Percentiles rank a stretch among this genome's conserved stretches.
phyloP scores from a whole-genome alignment of 352 stramenopile species.

The Phytopythium montanum region DNA sequence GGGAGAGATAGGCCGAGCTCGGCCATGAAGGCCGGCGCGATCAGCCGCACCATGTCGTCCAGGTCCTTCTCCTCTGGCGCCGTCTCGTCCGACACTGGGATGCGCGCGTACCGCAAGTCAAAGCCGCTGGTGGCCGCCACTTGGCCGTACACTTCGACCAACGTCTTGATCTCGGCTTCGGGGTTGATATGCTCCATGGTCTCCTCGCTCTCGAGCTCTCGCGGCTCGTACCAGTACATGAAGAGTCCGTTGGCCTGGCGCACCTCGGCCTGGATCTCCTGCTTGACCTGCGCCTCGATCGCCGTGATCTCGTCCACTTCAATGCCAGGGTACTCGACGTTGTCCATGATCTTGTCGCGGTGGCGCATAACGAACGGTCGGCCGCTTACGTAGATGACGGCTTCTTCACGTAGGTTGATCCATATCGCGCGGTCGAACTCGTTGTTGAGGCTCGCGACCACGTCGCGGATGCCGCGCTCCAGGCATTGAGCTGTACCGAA shows the following conservation, averaged over 20 bases:
- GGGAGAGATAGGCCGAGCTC: constrained; percentile 41
- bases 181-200: constrained; percentile 80
- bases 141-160: constrained; percentile 68
- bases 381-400: constrained; percentile 87
- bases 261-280: constrained; percentile 81
- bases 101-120: constrained; percentile 75
- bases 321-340: constrained; percentile 87
- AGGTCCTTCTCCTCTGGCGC: constrained; percentile 88
- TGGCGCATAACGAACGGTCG: constrained; percentile 86
- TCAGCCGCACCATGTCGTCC: constrained; percentile 80
- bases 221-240: constrained; percentile 83
- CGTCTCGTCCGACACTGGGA: constrained; percentile 89
- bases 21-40: constrained; percentile 59
- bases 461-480: constrained; percentile 67
- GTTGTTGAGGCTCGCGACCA: constrained; percentile 47
- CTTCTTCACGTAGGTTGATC: constrained; percentile 90
- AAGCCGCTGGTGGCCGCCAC: constrained; percentile 42
- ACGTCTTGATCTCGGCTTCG: constrained; percentile 67
- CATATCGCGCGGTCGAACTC: constrained; percentile 78
- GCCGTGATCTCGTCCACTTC: constrained; percentile 85
- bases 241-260: constrained; percentile 68
- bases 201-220: constrained; percentile 75
- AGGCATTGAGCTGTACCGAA: constrained; percentile 83
- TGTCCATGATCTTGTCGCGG: constrained; percentile 76
- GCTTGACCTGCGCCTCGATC: constrained; percentile 83